Base-by-base conservation (phyloP, 2,329 filamentous ascomycete species). In the Aspergillus quadricinctus region DNA sequence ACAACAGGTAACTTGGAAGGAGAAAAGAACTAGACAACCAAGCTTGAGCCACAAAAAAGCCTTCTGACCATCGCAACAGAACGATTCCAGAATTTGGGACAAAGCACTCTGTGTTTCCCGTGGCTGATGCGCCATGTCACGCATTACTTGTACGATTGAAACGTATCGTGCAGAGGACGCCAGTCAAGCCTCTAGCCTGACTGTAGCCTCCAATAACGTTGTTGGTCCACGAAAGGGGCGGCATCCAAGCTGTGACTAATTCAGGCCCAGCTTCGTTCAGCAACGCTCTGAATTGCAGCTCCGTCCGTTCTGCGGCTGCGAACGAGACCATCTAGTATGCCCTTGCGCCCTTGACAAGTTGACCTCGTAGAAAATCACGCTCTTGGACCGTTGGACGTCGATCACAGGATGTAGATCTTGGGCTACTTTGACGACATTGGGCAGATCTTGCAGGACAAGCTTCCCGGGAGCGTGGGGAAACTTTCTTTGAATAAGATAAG, bases 401-500 rank as follows among this genome's bases (percentile, higher is more conserved):
- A 63, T 55, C 17, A 14, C 45, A 27, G 29, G 19, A 11, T 68
- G 59, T 19, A 45, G 46, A 5, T 29, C 48, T 9, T 52, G 40
- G 10, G 65, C 58, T 29, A 62, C 62, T 3, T 61, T 59, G 31
- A 75, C 63, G 2, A 72, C 69, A 23, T 67, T 61, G 1, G 72
- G 72, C 0, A 72, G 65, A 53, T 76, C 75, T 53, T 76, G 71
- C 19, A 76, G 59, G 1, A 76, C 62, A 1, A 76, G 63, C 7
- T 66, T 1, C 66, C 60, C 3, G 63, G 64, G 3, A 69, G 43
- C 0, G 66, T 58, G 0, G 74, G 72, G 29, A 68, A 66, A 3
- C 50, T 53, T 10, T 63, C 53, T 8, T 66, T 59, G n/a, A 77
- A 62, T 4, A 53, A 60, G 1, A 56, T 57, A 19, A 72, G 37